Evolutionary conservation across 2,329 filamentous ascomycete species (phyloP), one percentile per base, ranked within the genome.

Genomic region (Neonectria ditissima): DNA sequence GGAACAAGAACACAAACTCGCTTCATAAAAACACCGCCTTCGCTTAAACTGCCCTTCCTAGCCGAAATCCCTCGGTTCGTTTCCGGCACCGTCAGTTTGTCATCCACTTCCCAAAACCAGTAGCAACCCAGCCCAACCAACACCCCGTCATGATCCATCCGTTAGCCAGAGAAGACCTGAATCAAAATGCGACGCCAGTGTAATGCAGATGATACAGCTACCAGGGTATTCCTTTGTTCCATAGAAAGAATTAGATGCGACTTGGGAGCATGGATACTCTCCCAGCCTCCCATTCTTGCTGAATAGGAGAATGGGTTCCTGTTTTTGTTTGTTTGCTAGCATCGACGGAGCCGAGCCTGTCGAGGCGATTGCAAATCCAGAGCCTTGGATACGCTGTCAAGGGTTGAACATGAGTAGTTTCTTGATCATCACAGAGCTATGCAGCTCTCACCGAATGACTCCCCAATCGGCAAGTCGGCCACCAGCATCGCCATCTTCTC

Each of bases 381-480:
- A 32, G 5, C 47, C n/a, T 14, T 28, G 16, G 26, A 30, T 48
- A 20, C 16, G 16, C 26, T n/a, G 3, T 18, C 26, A 28, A n/a
- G 26, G 3, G 7, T 20, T 10, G 16, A 20, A 11, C 6, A 26
- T n/a, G n/a, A n/a, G 8, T 30, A 32, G 24, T 18, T 10, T n/a
- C 30, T 18, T 14, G 26, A 34, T 30, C n/a, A 13, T 20, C 34
- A 26, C 20, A 41, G 34, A 39, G 14, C 24, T 20, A 22, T 18
- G 14, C 10, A 20, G 18, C 24, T 10, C 43, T 73, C 56, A 90
- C 69, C 93, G 89, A 74, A 97, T 97, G 57, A 94, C 89, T 54
- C 91, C 91, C 92, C 92, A 96, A 77, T 93, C 92, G 44, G 89
- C 88, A 61, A 96, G 83, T 68, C 86, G 86, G 54, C 89, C 83